These are phyloP conservation scores for Candida tibetensis DNA, from an alignment of 805 yeast species.

Conservation along the genomic window DNA sequence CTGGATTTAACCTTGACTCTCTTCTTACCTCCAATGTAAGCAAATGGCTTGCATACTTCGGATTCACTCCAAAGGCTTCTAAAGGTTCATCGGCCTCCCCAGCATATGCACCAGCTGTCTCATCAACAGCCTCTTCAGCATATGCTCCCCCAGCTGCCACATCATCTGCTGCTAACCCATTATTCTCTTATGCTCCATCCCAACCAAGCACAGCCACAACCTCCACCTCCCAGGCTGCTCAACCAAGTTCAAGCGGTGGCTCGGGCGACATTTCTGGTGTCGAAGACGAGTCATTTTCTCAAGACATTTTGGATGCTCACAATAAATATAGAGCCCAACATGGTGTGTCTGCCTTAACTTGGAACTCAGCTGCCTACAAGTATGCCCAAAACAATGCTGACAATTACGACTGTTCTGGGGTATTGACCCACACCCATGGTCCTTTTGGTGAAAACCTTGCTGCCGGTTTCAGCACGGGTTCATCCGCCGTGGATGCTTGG, in stretches of 20 bases:
- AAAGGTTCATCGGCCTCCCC: conserved; percentile 3
- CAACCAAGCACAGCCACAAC: conserved; percentile 5
- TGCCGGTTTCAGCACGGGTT: conserved; percentile 31
- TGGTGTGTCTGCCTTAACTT: conserved; percentile 26
- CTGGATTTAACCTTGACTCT: conserved; percentile 7
- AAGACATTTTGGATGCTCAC: conserved; percentile 31
- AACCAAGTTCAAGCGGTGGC: conserved; percentile 5
- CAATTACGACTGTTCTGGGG: conserved; percentile 37
- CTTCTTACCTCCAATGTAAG: conserved; percentile 7
- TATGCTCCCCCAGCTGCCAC: conserved; percentile 1
- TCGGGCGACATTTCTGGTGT: conserved; percentile 17
- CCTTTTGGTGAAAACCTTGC: conserved; percentile 39
- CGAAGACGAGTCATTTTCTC: conserved; percentile 26
- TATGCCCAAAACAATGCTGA: conserved; percentile 36
- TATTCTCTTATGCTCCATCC: neutral
- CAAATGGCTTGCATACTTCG: conserved; percentile 12
- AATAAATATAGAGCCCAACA: conserved; percentile 31
- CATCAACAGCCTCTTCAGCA: conserved; percentile 1
- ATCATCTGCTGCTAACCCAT: conserved; percentile 1
- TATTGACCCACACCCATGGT: conserved; percentile 35
- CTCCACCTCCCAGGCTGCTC: conserved; percentile 1
- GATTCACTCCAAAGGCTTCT: conserved; percentile 3
- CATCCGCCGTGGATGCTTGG: conserved; percentile 34
- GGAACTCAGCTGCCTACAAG: conserved; percentile 31
- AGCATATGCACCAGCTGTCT: neutral